phyloP scores from a whole-genome alignment of 1,139 yeast genomes.

The Protomyces inouyei region DNA sequence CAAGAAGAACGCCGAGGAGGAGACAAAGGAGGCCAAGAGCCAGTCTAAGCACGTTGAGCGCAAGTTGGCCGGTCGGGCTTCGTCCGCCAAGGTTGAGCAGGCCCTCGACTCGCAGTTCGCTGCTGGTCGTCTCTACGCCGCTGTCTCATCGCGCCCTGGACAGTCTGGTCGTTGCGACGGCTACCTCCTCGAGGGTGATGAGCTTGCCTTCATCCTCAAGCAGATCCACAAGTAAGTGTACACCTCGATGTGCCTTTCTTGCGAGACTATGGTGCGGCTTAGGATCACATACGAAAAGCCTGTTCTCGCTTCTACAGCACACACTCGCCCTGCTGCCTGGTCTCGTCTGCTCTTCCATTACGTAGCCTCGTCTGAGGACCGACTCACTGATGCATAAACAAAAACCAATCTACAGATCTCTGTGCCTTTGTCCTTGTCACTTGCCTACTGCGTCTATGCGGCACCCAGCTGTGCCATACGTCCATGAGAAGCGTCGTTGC shows the following conservation, averaged over 20 bases:
- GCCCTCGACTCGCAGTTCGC: constrained; percentile 94
- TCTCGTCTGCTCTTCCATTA: not conserved
- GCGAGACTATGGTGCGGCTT: not conserved
- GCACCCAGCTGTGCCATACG: not conserved
- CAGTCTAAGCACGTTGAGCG: constrained; percentile 81
- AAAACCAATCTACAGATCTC: not conserved
- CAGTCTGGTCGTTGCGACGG: constrained; percentile 99
- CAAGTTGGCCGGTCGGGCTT: constrained; percentile 88
- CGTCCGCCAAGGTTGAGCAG: constrained; percentile 74
- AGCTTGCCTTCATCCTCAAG: constrained; percentile 46
- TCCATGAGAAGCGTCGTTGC: too few relatives aligned
- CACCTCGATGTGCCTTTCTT: not conserved
- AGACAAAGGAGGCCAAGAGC: constrained; percentile 47
- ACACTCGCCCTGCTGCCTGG: not conserved
- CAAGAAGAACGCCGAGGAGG: constrained; percentile 40
- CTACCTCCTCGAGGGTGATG: constrained; percentile 99
- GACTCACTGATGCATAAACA: not conserved
- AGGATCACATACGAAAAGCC: too few relatives aligned
- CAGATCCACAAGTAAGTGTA: constrained; percentile 3
- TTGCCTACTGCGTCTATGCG: not conserved
- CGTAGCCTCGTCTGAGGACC: not conserved
- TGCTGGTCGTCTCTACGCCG: constrained; percentile 98
- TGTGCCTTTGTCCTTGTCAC: too few relatives aligned
- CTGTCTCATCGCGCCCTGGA: constrained; percentile 99
- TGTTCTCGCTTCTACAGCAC: not conserved